phyloP scores from a whole-genome alignment of 2,329 filamentous ascomycete genomes.

The Elsinoe perseae region DNA sequence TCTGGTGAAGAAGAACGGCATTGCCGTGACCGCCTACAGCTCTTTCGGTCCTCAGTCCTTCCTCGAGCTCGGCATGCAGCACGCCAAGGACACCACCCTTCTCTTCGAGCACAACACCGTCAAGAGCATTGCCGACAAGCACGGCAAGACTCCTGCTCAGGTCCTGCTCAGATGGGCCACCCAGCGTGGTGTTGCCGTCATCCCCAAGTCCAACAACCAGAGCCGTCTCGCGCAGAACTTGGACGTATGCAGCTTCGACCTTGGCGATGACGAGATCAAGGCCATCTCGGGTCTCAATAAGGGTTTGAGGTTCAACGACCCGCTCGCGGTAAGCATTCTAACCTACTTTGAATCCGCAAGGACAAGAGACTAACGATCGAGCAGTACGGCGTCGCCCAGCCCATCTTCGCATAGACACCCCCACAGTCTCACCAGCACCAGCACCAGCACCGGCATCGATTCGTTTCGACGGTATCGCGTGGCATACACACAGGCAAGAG shows the following conservation, averaged over 20 bases:
- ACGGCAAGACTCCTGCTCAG: conserved; percentile 68
- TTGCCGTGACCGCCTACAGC: conserved; percentile 74
- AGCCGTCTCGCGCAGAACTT: conserved; percentile 56
- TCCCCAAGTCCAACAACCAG: conserved; percentile 65
- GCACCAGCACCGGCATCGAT: neutral
- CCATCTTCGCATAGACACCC: conserved; percentile 46
- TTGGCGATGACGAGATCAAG: conserved; percentile 58
- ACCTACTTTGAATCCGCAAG: conserved; percentile 8
- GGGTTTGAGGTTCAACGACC: conserved; percentile 69
- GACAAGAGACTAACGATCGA: conserved; percentile 22
- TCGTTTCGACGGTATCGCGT: neutral
- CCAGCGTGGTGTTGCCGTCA: conserved; percentile 71
- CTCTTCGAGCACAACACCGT: conserved; percentile 65
- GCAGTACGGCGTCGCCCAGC: conserved; percentile 42
- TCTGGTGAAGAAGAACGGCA: conserved; percentile 61
- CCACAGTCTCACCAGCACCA: neutral
- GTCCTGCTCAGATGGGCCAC: conserved; percentile 81
- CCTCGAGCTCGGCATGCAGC: conserved; percentile 65
- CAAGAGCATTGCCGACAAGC: conserved; percentile 58
- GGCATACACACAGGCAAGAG: neutral
- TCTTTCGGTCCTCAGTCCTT: conserved; percentile 75
- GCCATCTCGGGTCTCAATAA: conserved; percentile 58
- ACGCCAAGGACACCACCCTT: conserved; percentile 56
- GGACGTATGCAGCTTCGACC: conserved; percentile 57
- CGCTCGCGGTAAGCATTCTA: conserved; percentile 51